Percentiles rank a stretch among this genome's conserved stretches.
These are phyloP conservation scores for Fraxinus ornus DNA, from an alignment of 305 asterid genomes.

Conservation along the genomic window DNA sequence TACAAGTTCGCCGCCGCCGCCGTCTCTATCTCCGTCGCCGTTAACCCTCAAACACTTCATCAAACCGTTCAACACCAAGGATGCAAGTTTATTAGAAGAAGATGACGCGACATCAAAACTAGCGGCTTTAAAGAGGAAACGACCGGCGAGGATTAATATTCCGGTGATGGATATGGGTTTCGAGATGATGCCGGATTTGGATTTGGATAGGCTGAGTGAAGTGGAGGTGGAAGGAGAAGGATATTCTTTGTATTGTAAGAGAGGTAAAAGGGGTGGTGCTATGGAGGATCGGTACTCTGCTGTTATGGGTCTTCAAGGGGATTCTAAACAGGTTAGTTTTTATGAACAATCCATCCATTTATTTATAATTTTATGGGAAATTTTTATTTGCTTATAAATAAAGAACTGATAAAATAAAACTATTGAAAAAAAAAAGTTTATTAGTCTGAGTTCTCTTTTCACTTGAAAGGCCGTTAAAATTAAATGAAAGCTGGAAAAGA, in stretches of 20 bases:
- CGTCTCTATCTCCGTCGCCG: constrained; percentile 32
- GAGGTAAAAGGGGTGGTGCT: constrained; percentile 58
- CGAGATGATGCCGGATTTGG: constrained; percentile 31
- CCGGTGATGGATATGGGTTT: constrained; percentile 38
- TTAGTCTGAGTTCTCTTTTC: background rate
- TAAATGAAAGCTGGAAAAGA: background rate
- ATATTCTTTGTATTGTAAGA: constrained; percentile 64
- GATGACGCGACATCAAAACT: constrained; percentile 20
- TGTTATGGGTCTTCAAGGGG: constrained; percentile 35
- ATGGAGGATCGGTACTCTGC: constrained; percentile 80
- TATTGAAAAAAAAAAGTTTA: background rate
- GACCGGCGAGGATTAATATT: constrained; percentile 61
- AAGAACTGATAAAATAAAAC: background rate
- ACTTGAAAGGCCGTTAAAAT: background rate
- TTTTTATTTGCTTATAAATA: no score
- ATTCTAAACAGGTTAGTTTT: constrained; percentile 52
- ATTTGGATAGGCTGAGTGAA: constrained; percentile 38
- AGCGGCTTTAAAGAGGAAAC: constrained; percentile 63
- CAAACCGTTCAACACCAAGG: constrained; percentile 24
- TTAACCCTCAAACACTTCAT: constrained; percentile 30
- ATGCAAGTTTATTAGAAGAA: background rate
- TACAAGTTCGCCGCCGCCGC: constrained; percentile 43
- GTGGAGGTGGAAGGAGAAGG: constrained; percentile 60
- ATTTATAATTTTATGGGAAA: background rate
- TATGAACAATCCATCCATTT: background rate